phyloP scores from a whole-genome alignment of 139 green algal genomes.

The Nannochloris sp. region DNA sequence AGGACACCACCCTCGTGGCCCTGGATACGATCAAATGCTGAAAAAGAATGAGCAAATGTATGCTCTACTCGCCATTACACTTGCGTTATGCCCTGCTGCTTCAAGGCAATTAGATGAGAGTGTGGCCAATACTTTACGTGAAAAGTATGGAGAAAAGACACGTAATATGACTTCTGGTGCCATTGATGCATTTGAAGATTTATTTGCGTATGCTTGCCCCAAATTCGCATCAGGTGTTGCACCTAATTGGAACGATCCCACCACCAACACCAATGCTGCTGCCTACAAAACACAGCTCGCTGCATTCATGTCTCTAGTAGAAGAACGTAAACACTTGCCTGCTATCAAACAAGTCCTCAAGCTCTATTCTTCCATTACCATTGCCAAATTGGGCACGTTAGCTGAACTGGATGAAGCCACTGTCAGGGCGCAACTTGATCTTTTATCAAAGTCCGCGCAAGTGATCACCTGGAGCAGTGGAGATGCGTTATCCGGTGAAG shows the following conservation, averaged over 20 bases:
- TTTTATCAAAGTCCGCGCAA: conserved; percentile 34
- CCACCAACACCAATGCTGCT: conserved; percentile 76
- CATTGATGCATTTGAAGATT: conserved; percentile 73
- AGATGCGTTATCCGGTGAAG: conserved; percentile 23
- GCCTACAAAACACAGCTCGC: conserved; percentile 84
- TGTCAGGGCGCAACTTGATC: conserved; percentile 58
- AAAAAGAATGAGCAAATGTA: conserved; percentile 99
- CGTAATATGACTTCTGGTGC: conserved; percentile 42
- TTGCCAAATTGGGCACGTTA: conserved; percentile 81
- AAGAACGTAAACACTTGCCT: conserved; percentile 60
- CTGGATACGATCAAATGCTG: conserved; percentile 75
- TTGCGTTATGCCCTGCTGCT: conserved; percentile 70
- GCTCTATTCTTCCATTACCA: conserved; percentile 84
- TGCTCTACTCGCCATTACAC: conserved; percentile 76
- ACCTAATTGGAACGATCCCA: conserved; percentile 57
- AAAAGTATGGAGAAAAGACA: conserved; percentile 80
- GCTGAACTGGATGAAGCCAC: conserved; percentile 70
- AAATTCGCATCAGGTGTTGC: conserved; percentile 85
- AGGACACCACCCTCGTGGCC: conserved; percentile 51
- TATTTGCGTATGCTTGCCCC: conserved; percentile 92
- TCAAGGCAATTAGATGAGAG: conserved; percentile 62
- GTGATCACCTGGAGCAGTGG: conserved; percentile 44
- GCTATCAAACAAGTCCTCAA: conserved; percentile 78
- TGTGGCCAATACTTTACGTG: conserved; percentile 45
- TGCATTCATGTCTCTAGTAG: conserved; percentile 73